Evolutionary conservation across 2,329 filamentous ascomycete species (phyloP).

Genomic region (Didymellaceae sp.): DNA sequence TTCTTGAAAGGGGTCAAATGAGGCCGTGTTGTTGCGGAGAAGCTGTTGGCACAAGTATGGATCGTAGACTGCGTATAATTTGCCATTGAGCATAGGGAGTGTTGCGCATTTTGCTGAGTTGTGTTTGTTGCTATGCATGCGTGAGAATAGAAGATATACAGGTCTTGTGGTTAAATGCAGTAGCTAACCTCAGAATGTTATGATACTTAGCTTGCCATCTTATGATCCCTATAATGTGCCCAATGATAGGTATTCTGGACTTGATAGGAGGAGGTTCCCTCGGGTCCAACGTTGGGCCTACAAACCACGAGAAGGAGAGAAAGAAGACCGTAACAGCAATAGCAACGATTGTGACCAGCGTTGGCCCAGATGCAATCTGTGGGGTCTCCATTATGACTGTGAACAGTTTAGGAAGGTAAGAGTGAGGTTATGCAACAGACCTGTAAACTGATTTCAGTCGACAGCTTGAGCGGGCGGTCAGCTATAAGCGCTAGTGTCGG

Average conservation of each 20-base stretch:
- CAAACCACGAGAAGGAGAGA: background rate
- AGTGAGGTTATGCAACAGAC: no score
- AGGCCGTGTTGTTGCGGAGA: background rate
- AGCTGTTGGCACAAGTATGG: background rate
- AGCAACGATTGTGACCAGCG: background rate
- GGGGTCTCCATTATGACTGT: no score
- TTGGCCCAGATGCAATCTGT: no score
- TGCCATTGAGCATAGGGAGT: background rate
- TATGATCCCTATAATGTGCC: background rate
- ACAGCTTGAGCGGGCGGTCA: no score
- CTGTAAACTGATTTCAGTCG: no score
- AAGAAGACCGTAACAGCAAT: background rate
- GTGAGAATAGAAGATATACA: background rate
- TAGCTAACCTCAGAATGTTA: background rate
- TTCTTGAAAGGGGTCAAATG: background rate
- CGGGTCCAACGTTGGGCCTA: background rate
- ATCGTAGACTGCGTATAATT: background rate
- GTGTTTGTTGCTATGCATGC: background rate
- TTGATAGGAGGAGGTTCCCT: background rate
- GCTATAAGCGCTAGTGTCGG: no score
- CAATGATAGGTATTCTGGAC: background rate
- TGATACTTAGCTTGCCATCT: background rate
- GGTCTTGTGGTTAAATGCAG: background rate
- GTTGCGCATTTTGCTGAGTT: background rate
- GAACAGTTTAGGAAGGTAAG: no score